A percentile compares a stretch with the other conserved stretches of the same genome.
These are phyloP conservation scores for Scutellaria galericulata DNA, from an alignment of 257 asterid species.

Conservation along the genomic window DNA sequence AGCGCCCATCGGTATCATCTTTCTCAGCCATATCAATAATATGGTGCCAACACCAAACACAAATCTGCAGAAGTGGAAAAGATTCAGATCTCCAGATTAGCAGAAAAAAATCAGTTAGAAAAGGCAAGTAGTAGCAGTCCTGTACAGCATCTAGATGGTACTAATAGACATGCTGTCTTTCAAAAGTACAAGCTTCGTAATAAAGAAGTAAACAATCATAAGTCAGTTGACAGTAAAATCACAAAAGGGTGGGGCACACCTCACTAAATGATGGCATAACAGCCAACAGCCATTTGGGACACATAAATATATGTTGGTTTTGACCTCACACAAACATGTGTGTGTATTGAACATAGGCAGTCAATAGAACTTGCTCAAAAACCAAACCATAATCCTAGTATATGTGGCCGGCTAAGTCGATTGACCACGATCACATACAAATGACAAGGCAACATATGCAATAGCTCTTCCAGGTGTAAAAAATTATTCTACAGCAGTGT, in stretches of 20 bases:
- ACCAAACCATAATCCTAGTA: too few species aligned
- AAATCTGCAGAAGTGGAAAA: constrained; percentile 56
- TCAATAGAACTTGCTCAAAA: neutral
- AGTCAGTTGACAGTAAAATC: neutral
- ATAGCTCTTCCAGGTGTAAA: neutral
- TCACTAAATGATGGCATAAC: constrained; percentile 11
- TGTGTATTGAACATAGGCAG: too few species aligned
- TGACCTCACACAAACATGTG: neutral
- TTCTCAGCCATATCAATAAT: constrained; percentile 98
- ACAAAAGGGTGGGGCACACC: neutral
- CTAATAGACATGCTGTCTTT: neutral
- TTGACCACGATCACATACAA: too few species aligned
- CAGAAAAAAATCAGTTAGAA: constrained; percentile 23
- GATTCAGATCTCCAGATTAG: constrained; percentile 23
- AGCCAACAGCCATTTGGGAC: constrained; percentile 7
- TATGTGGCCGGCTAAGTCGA: too few species aligned
- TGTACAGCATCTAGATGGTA: constrained; percentile 4
- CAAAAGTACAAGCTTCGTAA: neutral
- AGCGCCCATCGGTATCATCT: constrained; percentile 91
- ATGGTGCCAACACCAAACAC: constrained; percentile 99
- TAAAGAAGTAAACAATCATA: neutral
- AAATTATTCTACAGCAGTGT: neutral
- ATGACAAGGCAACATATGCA: neutral
- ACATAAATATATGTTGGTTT: neutral
- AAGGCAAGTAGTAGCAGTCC: neutral